phyloP scores from a whole-genome alignment of 805 yeast genomes.

The Tetrapisispora nanseiensis region DNA sequence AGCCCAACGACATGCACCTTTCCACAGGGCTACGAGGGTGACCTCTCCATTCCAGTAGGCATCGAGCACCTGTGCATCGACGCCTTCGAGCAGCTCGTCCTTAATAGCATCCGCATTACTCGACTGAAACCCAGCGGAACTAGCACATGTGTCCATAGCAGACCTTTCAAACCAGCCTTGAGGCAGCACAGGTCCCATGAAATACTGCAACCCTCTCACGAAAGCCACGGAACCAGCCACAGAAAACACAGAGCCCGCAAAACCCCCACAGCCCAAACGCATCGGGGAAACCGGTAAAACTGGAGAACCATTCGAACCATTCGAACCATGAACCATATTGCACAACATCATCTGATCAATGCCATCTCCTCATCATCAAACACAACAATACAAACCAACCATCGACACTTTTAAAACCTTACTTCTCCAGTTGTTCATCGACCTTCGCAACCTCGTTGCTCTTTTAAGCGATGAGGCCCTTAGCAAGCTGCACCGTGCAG shows the following conservation, averaged over 20 bases:
- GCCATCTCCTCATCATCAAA: too few species aligned
- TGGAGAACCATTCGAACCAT: too few species aligned
- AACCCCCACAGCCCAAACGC: neutral
- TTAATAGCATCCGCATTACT: neutral
- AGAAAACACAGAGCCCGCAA: neutral
- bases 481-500: too few species aligned
- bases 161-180: neutral
- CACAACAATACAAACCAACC: too few species aligned
- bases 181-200: neutral
- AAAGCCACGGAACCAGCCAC: neutral
- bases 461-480: too few species aligned
- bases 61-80: neutral
- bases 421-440: too few species aligned
- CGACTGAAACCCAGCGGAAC: too few species aligned
- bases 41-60: constrained; percentile 1
- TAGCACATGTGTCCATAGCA: neutral
- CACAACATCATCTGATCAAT: too few species aligned
- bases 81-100: neutral
- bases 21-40: neutral
- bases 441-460: too few species aligned
- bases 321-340: too few species aligned
- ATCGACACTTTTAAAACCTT: too few species aligned
- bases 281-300: neutral
- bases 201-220: neutral
- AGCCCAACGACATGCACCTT: neutral